A percentile compares a stretch with the other conserved stretches of the same genome.
phyloP scores from a whole-genome alignment of 2,329 filamentous ascomycete species.

The Stachybotrys echinatus region DNA sequence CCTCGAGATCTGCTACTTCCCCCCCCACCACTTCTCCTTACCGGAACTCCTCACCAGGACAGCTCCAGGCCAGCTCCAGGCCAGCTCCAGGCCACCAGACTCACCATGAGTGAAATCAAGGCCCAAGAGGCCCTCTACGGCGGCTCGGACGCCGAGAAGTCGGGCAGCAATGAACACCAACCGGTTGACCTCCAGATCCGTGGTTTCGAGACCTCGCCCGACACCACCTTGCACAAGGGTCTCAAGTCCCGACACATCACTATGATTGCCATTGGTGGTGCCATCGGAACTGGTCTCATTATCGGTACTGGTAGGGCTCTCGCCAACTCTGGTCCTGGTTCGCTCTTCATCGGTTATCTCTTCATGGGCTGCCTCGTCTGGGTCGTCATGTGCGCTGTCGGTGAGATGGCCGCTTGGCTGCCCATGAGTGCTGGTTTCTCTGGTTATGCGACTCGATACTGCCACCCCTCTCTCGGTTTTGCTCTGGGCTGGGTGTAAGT shows the following conservation, averaged over 20 bases:
- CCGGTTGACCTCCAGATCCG: conserved; percentile 30
- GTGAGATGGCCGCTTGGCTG: conserved; percentile 81
- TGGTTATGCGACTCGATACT: conserved; percentile 74
- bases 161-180: conserved; percentile 7
- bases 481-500: conserved; percentile 66
- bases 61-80: not conserved
- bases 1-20: not conserved
- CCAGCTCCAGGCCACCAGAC: not conserved
- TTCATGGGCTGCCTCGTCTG: conserved; percentile 69
- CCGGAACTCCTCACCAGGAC: too few relatives aligned
- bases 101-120: conserved; percentile 1
- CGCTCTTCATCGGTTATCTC: conserved; percentile 67
- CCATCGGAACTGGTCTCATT: conserved; percentile 69
- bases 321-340: conserved; percentile 52
- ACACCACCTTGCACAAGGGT: conserved; percentile 45
- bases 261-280: conserved; percentile 67
- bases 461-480: conserved; percentile 76
- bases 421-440: conserved; percentile 75
- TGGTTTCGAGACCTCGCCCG: conserved; percentile 43
- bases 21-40: too few relatives aligned
- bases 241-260: conserved; percentile 51
- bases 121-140: not conserved
- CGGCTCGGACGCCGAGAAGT: not conserved
- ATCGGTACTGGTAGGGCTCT: conserved; percentile 59
- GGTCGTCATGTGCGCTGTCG: conserved; percentile 74